A percentile compares a stretch with the other conserved stretches of the same genome.
Conservation (phyloP, 2,329 filamentous ascomycete genomes). For the Cercospora beticola region DNA sequence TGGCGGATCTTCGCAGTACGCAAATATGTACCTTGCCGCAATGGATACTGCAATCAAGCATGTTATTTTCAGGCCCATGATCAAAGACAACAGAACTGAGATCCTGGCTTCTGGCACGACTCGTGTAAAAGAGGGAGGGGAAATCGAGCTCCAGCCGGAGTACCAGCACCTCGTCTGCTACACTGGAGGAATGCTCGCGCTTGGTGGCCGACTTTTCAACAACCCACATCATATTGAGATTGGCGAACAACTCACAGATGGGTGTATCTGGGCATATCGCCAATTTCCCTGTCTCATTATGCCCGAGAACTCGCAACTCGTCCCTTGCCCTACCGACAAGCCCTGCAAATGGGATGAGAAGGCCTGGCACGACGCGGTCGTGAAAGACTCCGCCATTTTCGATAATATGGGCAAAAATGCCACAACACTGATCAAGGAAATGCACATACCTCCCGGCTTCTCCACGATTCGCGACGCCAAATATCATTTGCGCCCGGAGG, state of each 20-base stretch:
- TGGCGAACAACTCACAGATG: slow-evolving; percentile 60
- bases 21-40: slow-evolving; percentile 48
- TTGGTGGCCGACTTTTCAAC: slow-evolving; percentile 63
- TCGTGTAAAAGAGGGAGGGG: slow-evolving; percentile 19
- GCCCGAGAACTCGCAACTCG: slow-evolving; percentile 58
- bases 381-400: slow-evolving; percentile 31
- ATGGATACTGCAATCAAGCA: slow-evolving; percentile 49
- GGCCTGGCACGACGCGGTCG: slow-evolving; percentile 43
- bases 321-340: slow-evolving; percentile 47
- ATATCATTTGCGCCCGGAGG: slow-evolving; percentile 72
- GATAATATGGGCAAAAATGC: slow-evolving; percentile 31
- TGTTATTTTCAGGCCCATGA: slow-evolving; percentile 47
- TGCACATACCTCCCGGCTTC: slow-evolving; percentile 56
- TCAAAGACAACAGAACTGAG: slow-evolving; percentile 41
- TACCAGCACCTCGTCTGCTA: slow-evolving; percentile 69
- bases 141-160: slow-evolving; percentile 37
- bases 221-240: slow-evolving; percentile 55
- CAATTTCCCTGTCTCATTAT: slow-evolving; percentile 59
- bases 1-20: slow-evolving; percentile 40
- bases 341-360: slow-evolving; percentile 49
- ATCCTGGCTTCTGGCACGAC: slow-evolving; percentile 54
- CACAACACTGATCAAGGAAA: slow-evolving; percentile 41
- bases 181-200: slow-evolving; percentile 66
- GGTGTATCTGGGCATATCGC: slow-evolving; percentile 63
- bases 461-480: slow-evolving; percentile 55